A percentile compares a stretch with the other conserved stretches of the same genome.
phyloP scores from a whole-genome alignment of 768 basidiomycete genomes.

The Serendipita vermifera region DNA sequence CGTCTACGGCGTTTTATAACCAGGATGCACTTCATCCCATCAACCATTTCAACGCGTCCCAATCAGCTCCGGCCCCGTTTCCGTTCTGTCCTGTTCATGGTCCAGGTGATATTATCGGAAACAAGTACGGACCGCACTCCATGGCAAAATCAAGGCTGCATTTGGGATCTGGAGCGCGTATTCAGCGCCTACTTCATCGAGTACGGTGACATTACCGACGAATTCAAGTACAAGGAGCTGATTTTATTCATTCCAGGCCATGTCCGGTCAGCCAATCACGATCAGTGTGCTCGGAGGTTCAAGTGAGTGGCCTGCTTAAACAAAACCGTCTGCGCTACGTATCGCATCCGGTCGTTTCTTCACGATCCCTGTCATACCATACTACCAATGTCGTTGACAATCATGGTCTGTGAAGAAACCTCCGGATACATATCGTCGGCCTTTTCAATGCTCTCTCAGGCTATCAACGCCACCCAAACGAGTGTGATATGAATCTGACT shows the following conservation, averaged over 20 bases:
- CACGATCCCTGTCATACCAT: neutral
- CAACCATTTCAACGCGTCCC: slow-evolving; percentile 65
- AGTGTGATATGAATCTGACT: too few species aligned
- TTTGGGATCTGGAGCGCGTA: slow-evolving; percentile 63
- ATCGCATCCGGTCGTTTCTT: neutral
- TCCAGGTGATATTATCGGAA: slow-evolving; percentile 63
- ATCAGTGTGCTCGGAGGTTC: slow-evolving; percentile 86
- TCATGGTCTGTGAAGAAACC: neutral
- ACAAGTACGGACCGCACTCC: slow-evolving; percentile 61
- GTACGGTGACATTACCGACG: neutral
- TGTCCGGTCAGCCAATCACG: slow-evolving; percentile 75
- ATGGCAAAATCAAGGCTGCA: slow-evolving; percentile 67
- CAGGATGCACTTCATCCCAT: slow-evolving; percentile 32
- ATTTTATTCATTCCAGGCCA: slow-evolving; percentile 37
- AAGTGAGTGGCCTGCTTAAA: slow-evolving; percentile 35
- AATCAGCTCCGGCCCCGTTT: slow-evolving; percentile 56
- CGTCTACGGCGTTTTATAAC: slow-evolving; percentile 12
- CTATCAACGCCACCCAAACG: too few species aligned
- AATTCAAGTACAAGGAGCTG: neutral
- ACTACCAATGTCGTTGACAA: neutral
- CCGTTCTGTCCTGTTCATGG: slow-evolving; percentile 84
- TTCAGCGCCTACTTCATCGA: slow-evolving; percentile 62
- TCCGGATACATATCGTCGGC: neutral
- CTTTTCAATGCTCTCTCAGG: slow-evolving; percentile 8
- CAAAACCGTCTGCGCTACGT: neutral